phyloP scores from a whole-genome alignment of 192 early-diverging fungal genomes.

The Mortierella alpina region DNA sequence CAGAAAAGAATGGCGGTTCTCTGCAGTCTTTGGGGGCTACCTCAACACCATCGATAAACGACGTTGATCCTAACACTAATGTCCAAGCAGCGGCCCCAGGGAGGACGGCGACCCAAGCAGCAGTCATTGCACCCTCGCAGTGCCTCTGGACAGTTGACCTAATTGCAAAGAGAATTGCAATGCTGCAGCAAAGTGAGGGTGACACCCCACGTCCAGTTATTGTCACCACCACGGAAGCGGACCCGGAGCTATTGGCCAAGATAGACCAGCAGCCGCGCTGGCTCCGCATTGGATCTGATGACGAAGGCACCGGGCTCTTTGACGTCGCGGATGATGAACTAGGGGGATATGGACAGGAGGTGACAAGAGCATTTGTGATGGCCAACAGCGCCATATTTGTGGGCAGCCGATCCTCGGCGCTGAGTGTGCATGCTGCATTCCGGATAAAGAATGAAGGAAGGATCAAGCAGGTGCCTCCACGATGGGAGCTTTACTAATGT shows the following conservation, averaged over 20 bases:
- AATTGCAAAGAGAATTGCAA: constrained; percentile 29
- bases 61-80: background rate
- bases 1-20: no score
- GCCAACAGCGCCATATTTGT: constrained; percentile 46
- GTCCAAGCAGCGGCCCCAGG: background rate
- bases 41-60: no score
- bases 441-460: constrained; percentile 28
- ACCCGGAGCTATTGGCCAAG: constrained; percentile 11
- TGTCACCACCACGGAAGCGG: constrained; percentile 45
- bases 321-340: constrained; percentile 15
- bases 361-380: constrained; percentile 18
- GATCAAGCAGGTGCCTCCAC: background rate
- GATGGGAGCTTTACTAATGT: constrained; percentile 47
- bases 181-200: constrained; percentile 28
- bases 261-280: constrained; percentile 40
- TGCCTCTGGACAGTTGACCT: constrained; percentile 33
- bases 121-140: background rate
- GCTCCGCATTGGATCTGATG: constrained; percentile 20
- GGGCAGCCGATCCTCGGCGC: constrained; percentile 12
- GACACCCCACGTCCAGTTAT: constrained; percentile 16
- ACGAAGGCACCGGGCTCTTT: constrained; percentile 22
- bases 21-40: no score
- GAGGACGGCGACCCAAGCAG: background rate
- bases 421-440: constrained; percentile 22
- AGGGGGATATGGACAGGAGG: constrained; percentile 28